A percentile compares a stretch with the other conserved stretches of the same genome.
Conservation (phyloP, 768 basidiomycete genomes). For the Tephrocybe rancida region DNA sequence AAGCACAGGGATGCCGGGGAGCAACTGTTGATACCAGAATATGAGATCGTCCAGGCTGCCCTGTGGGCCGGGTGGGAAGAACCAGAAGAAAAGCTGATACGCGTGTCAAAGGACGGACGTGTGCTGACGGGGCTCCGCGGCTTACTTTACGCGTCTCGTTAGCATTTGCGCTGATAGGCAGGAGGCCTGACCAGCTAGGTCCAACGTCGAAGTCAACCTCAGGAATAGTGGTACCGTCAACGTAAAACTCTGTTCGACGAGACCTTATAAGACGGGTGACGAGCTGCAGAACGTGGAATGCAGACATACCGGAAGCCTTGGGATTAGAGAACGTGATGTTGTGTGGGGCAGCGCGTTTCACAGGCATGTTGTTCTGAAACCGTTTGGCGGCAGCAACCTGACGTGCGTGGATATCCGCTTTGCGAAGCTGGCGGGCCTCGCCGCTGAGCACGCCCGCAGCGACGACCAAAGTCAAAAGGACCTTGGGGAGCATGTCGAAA, state of each 20-base stretch:
- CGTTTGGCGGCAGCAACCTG: slow-evolving; percentile 8
- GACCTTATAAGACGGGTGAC: too few relatives aligned
- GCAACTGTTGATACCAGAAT: slow-evolving; percentile 52
- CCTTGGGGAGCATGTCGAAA: neutral
- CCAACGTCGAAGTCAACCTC: slow-evolving; percentile 74
- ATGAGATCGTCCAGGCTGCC: slow-evolving; percentile 75
- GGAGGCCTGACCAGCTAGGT: slow-evolving; percentile 72
- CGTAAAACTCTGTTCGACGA: slow-evolving; percentile 58
- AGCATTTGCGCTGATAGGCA: slow-evolving; percentile 63
- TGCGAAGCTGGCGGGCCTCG: slow-evolving; percentile 9
- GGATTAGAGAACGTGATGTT: slow-evolving; percentile 16
- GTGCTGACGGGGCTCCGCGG: neutral
- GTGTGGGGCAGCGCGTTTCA: neutral
- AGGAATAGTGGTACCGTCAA: slow-evolving; percentile 66
- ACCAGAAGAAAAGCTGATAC: slow-evolving; percentile 80
- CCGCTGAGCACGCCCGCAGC: neutral
- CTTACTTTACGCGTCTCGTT: slow-evolving; percentile 67
- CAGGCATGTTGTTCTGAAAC: neutral
- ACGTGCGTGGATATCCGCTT: slow-evolving; percentile 9
- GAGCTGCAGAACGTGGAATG: too few relatives aligned
- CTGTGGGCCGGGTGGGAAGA: slow-evolving; percentile 76
- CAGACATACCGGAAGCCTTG: slow-evolving; percentile 11
- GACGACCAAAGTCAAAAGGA: neutral
- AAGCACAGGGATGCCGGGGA: neutral
- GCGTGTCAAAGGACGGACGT: neutral